Evolutionary conservation across 495 filamentous ascomycete species (phyloP).

Genomic region (Jackrogersella multiformis): DNA sequence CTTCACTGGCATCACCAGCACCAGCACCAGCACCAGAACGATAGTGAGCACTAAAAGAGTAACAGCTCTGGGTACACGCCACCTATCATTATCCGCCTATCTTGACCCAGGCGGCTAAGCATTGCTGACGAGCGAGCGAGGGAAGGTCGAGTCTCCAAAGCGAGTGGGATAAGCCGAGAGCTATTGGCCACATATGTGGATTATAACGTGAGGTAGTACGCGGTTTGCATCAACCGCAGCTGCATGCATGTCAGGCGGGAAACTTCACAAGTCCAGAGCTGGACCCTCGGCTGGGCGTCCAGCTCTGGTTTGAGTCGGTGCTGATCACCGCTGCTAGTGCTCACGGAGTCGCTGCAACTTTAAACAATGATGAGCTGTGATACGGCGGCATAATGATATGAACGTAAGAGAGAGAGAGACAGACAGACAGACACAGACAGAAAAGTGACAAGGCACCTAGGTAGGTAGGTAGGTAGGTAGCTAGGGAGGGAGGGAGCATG

Average conservation of each 20-base stretch:
- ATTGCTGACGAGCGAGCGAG: constrained; percentile 35
- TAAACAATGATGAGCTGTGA: constrained; percentile 29
- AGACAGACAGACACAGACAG: too few species aligned
- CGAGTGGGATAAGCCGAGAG: constrained; percentile 33
- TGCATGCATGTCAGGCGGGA: constrained; percentile 44
- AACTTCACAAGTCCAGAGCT: constrained; percentile 30
- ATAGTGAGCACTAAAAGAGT: constrained; percentile 15
- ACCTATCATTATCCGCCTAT: constrained; percentile 33
- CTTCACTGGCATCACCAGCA: constrained; percentile 23
- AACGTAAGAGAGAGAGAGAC: background rate
- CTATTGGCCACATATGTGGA: constrained; percentile 34
- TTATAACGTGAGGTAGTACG: constrained; percentile 43
- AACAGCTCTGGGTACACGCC: constrained; percentile 6
- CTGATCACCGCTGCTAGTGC: constrained; percentile 40
- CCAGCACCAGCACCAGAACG: background rate
- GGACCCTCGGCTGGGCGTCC: constrained; percentile 42
- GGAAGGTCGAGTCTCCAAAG: constrained; percentile 15
- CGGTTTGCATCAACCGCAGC: constrained; percentile 41
- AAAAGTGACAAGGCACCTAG: background rate
- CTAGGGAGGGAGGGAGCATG: constrained; percentile 1
- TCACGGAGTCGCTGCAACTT: constrained; percentile 36
- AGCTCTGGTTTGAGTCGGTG: constrained; percentile 37
- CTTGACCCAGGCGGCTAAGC: constrained; percentile 37
- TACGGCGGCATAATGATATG: constrained; percentile 36
- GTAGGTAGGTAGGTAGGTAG: too few species aligned